Percentiles rank a stretch among this genome's conserved stretches.
phyloP scores from a whole-genome alignment of 2,329 filamentous ascomycete species.

The Beauveria australis region DNA sequence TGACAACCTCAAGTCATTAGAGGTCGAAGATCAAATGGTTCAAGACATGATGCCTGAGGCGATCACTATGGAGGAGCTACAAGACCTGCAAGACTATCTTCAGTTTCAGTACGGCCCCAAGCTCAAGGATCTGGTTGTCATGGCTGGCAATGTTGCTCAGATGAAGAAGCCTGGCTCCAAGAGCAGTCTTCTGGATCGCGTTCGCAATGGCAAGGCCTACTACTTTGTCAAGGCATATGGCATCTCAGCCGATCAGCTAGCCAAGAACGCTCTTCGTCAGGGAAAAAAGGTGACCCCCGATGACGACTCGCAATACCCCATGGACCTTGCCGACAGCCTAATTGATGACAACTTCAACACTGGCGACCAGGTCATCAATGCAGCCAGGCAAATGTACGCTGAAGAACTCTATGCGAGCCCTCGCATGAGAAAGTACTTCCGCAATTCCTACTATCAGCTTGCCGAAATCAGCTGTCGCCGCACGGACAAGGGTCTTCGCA shows the following conservation, averaged over 20 bases:
- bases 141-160: constrained; percentile 54
- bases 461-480: constrained; percentile 80
- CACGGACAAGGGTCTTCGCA: constrained; percentile 87
- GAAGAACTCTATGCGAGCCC: constrained; percentile 87
- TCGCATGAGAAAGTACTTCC: constrained; percentile 79
- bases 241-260: constrained; percentile 80
- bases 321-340: constrained; percentile 78
- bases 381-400: constrained; percentile 79
- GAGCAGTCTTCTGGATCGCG: constrained; percentile 72
- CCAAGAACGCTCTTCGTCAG: constrained; percentile 73
- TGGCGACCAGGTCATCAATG: constrained; percentile 64
- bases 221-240: constrained; percentile 82
- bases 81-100: constrained; percentile 92
- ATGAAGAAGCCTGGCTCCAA: constrained; percentile 77
- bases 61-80: constrained; percentile 85
- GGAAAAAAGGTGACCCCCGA: constrained; percentile 77
- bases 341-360: constrained; percentile 67
- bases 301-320: constrained; percentile 69
- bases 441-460: constrained; percentile 73
- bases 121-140: constrained; percentile 68
- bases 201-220: constrained; percentile 72
- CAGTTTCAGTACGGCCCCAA: constrained; percentile 87
- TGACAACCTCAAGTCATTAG: constrained; percentile 58
- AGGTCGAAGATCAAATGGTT: constrained; percentile 64
- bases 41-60: constrained; percentile 75